Conservation (phyloP, 129 eudicot species). For the Calendula officinalis region DNA sequence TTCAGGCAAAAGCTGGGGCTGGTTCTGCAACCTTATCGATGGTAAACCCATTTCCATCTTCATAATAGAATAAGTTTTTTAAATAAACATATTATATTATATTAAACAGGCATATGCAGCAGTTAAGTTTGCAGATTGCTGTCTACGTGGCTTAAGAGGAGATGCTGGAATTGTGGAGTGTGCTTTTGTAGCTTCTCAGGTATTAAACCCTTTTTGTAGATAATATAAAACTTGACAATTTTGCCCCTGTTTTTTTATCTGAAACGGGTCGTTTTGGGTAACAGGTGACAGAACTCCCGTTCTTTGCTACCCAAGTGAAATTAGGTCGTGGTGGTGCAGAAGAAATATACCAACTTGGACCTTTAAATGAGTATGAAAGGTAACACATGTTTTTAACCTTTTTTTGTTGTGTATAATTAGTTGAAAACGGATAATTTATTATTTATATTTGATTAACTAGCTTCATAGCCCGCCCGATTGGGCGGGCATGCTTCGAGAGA, state of each 20-base stretch:
- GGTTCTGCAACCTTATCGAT: constrained; percentile 97
- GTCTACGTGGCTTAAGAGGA: constrained; percentile 79
- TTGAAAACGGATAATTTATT: neutral
- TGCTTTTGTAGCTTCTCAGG: constrained; percentile 73
- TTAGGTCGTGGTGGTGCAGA: constrained; percentile 82
- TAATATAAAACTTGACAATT: neutral
- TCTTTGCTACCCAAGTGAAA: constrained; percentile 76
- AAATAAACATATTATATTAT: constrained; percentile 43
- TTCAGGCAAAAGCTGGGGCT: constrained; percentile 97
- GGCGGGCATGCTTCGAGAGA: too few species aligned
- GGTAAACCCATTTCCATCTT: constrained; percentile 41
- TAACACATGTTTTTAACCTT: constrained; percentile 16
- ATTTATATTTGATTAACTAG: too few species aligned
- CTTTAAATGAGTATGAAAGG: constrained; percentile 84
- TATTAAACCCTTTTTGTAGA: constrained; percentile 6
- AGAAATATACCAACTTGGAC: constrained; percentile 77
- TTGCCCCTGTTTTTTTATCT: neutral
- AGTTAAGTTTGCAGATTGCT: constrained; percentile 83
- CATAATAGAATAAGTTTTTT: neutral
- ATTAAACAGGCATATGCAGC: constrained; percentile 82
- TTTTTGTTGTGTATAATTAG: constrained; percentile 6
- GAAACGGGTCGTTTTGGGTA: neutral
- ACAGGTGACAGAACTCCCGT: constrained; percentile 87
- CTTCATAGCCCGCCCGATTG: too few species aligned
- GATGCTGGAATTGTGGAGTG: constrained; percentile 85